A percentile compares a stretch with the other conserved stretches of the same genome.
Evolutionary conservation across 352 stramenopile species (phyloP).

Genomic region (Peronosclerospora sorghi): DNA sequence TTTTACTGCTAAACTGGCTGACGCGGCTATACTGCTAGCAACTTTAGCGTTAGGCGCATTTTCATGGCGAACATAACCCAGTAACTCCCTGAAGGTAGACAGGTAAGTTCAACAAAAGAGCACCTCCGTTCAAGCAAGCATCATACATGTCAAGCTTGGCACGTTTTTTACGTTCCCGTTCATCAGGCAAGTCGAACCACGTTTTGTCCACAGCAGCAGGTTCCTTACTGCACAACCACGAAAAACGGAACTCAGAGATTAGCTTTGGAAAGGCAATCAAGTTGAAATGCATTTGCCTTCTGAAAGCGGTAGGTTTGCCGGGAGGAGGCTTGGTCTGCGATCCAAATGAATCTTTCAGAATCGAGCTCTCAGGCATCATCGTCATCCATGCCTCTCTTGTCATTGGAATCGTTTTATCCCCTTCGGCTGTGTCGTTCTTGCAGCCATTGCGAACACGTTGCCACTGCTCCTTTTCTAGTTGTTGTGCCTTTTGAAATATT

Average conservation of each 20-base stretch:
- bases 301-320: constrained; percentile 52
- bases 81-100: constrained; percentile 37
- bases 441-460: constrained; percentile 17
- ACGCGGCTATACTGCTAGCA: constrained; percentile 8
- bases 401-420: constrained; percentile 9
- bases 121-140: neutral
- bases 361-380: constrained; percentile 67
- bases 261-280: neutral
- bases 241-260: constrained; percentile 1
- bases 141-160: constrained; percentile 74
- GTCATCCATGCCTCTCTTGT: constrained; percentile 77
- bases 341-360: constrained; percentile 65
- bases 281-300: constrained; percentile 14
- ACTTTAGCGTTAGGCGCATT: constrained; percentile 29
- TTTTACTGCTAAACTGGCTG: constrained; percentile 24
- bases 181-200: constrained; percentile 76
- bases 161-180: constrained; percentile 65
- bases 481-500: constrained; percentile 46
- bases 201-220: constrained; percentile 59
- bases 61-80: constrained; percentile 71
- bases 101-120: constrained; percentile 3
- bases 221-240: constrained; percentile 45
- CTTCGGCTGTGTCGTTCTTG: constrained; percentile 6
- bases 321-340: constrained; percentile 30
- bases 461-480: constrained; percentile 63